These are phyloP conservation scores for Heliamphora pulchella DNA, from an alignment of 179 eudicot species.

Conservation along the genomic window DNA sequence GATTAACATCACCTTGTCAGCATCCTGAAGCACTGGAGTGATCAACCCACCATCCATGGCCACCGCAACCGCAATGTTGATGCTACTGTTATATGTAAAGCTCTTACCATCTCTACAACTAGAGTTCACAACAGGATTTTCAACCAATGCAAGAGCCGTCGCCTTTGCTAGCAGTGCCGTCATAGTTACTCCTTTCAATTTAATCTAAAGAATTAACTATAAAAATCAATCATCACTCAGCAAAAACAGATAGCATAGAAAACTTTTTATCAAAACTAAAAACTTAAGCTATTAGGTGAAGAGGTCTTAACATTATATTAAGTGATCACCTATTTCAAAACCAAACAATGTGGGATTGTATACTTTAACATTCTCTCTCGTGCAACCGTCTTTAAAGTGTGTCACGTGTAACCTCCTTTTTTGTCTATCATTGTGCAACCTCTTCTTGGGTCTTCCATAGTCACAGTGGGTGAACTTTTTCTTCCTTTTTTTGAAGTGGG, in stretches of 20 bases:
- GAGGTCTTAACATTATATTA: too few relatives aligned
- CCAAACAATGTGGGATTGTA: too few relatives aligned
- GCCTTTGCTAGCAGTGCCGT: conserved; percentile 95
- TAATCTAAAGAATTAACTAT: conserved; percentile 41
- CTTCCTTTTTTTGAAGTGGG: too few relatives aligned
- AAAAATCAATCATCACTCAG: conserved; percentile 6
- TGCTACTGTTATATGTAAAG: conserved; percentile 72
- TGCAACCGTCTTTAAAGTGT: too few relatives aligned
- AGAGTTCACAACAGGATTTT: conserved; percentile 85
- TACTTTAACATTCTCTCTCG: too few relatives aligned
- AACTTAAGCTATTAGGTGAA: too few relatives aligned
- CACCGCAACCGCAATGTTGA: conserved; percentile 92
- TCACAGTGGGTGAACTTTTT: too few relatives aligned
- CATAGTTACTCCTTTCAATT: conserved; percentile 94
- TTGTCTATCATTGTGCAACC: too few relatives aligned
- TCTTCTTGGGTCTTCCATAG: too few relatives aligned
- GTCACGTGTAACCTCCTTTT: too few relatives aligned
- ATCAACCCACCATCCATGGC: conserved; percentile 92
- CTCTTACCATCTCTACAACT: conserved; percentile 97
- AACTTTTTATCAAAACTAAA: too few relatives aligned
- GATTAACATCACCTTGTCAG: conserved; percentile 60
- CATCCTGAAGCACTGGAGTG: conserved; percentile 89
- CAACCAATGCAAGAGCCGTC: conserved; percentile 76
- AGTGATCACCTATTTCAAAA: too few relatives aligned
- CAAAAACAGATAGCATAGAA: neutral